Percentiles rank a stretch among this genome's conserved stretches.
Conservation (phyloP, 1,284 basidiomycete genomes). For the Cerioporus squamosus region DNA sequence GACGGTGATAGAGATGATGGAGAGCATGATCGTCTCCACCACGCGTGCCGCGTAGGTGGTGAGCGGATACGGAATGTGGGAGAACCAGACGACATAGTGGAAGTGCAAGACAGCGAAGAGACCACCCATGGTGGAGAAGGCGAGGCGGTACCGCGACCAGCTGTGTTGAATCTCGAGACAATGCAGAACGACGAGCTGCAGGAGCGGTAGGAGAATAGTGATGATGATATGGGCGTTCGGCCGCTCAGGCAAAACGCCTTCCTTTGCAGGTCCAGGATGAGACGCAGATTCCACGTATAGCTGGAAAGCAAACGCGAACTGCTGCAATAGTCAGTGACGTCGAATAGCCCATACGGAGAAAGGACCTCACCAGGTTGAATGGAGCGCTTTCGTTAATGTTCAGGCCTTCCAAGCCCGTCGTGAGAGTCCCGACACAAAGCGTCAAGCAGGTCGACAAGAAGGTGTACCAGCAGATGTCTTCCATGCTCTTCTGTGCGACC, state of each 20-base stretch:
- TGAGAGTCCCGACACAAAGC: conserved; percentile 66
- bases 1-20: conserved; percentile 58
- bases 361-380: conserved; percentile 62
- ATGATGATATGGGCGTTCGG: conserved; percentile 72
- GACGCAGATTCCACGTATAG: conserved; percentile 74
- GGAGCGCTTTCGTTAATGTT: conserved; percentile 55
- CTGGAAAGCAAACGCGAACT: conserved; percentile 78
- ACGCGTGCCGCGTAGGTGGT: conserved; percentile 74
- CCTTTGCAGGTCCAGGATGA: conserved; percentile 52
- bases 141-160: conserved; percentile 63
- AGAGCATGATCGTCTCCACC: conserved; percentile 64
- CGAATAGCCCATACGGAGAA: neutral
- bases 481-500: conserved; percentile 56
- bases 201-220: conserved; percentile 68
- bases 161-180: conserved; percentile 61
- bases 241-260: conserved; percentile 51
- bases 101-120: conserved; percentile 66
- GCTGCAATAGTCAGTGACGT: neutral
- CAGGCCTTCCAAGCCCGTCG: conserved; percentile 68
- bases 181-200: conserved; percentile 69
- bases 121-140: conserved; percentile 67
- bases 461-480: conserved; percentile 71
- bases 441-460: conserved; percentile 69
- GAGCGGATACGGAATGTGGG: conserved; percentile 58
- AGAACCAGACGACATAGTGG: conserved; percentile 60